phyloP scores from a whole-genome alignment of 2,329 filamentous ascomycete genomes.

The Fusarium poae region DNA sequence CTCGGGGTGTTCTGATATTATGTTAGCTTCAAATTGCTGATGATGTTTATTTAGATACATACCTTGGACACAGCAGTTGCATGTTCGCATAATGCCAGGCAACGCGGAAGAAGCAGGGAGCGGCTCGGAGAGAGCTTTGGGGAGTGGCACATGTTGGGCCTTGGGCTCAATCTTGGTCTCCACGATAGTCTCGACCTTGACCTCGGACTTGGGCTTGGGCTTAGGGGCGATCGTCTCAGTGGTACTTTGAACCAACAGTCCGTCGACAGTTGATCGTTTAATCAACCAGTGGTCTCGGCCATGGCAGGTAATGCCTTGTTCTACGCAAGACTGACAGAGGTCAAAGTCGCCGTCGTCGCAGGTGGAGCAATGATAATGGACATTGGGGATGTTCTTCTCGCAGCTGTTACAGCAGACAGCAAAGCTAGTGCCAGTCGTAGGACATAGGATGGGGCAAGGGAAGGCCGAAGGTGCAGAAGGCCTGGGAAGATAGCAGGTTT shows the following conservation, averaged over 20 bases:
- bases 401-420: slow-evolving; percentile 96
- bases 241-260: slow-evolving; percentile 84
- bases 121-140: slow-evolving; percentile 42
- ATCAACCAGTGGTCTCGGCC: slow-evolving; percentile 91
- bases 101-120: slow-evolving; percentile 37
- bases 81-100: slow-evolving; percentile 69
- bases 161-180: slow-evolving; percentile 43
- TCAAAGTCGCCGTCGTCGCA: slow-evolving; percentile 97
- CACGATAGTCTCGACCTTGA: slow-evolving; percentile 43
- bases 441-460: slow-evolving; percentile 19
- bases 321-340: slow-evolving; percentile 84
- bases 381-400: slow-evolving; percentile 79
- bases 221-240: slow-evolving; percentile 84
- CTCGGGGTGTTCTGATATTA: slow-evolving; percentile 74
- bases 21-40: slow-evolving; percentile 22
- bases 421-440: slow-evolving; percentile 61
- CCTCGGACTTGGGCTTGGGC: slow-evolving; percentile 47
- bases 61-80: slow-evolving; percentile 72
- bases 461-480: neutral
- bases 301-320: slow-evolving; percentile 80
- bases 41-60: slow-evolving; percentile 10
- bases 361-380: slow-evolving; percentile 93
- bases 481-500: slow-evolving; percentile 21
- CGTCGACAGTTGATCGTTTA: slow-evolving; percentile 85
- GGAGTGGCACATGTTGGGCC: slow-evolving; percentile 32